Conservation (phyloP, 495 filamentous ascomycete genomes). For the Trypethelium eluteriae region DNA sequence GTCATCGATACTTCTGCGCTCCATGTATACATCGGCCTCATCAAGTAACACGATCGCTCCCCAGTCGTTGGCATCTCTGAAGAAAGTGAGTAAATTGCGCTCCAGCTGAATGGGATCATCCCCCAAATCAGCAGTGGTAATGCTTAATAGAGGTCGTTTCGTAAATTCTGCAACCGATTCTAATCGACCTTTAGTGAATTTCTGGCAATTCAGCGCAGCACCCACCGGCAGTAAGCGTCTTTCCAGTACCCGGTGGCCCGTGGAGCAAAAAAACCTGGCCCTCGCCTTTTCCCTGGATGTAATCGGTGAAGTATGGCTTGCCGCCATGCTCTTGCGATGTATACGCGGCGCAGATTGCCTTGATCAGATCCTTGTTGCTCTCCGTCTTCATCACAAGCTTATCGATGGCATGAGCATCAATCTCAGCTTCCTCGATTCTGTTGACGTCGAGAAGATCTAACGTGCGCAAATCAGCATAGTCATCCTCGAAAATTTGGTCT, state of each 20-base stretch:
- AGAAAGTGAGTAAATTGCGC: background rate
- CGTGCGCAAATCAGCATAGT: background rate
- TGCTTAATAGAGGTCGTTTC: background rate
- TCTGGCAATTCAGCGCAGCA: background rate
- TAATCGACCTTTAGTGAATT: background rate
- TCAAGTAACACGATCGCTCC: background rate
- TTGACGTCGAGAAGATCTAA: background rate
- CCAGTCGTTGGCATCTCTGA: background rate
- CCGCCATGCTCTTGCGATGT: background rate
- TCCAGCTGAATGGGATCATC: background rate
- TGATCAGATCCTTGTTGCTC: background rate
- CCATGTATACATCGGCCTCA: background rate
- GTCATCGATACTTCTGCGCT: background rate
- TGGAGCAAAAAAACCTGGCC: constrained; percentile 6
- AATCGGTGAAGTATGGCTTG: background rate
- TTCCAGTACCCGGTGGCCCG: constrained; percentile 9
- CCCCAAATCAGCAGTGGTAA: background rate
- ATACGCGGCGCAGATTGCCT: background rate
- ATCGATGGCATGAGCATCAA: background rate
- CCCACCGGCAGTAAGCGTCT: background rate
- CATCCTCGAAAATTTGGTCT: background rate
- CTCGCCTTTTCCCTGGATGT: background rate
- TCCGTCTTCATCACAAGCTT: background rate
- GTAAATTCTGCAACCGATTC: background rate
- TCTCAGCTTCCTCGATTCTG: background rate